Base-by-base conservation (phyloP, 1,139 yeast species). In the Geotrichum citri-aurantii region DNA sequence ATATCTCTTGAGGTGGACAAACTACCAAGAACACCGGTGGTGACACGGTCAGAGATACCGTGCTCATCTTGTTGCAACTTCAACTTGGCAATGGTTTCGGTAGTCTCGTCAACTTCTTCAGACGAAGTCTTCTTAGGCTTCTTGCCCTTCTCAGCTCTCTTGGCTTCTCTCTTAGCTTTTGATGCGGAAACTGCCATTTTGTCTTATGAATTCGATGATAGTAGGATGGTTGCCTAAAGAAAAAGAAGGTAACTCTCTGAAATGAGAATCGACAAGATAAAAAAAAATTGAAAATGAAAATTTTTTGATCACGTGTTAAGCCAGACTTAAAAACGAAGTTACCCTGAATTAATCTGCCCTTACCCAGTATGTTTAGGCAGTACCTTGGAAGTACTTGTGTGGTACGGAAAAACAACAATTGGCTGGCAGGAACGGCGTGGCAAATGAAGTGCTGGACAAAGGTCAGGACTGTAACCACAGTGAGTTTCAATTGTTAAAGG, bases 31-130 rank as follows among this genome's bases (percentile, higher is more conserved):
- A 95, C 99, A 80, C 99, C 99, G 50, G 99, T 93, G 67, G 95
- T 88, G 65, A 93, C 99, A 80, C 99, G 89, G 75, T 93, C 99
- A 51, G 97, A 89, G 61, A 93, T 73, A 68, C 98, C 98, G 69
- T 91, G 86, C 71, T 88, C 86, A 75, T 93, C 98, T 71, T 88
- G 86, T 77, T 93, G 99, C 71, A 92, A 78, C 75, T 92, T 92
- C 77, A 93, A 81, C 75, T 89, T 86, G 64, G 86, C 89, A 71
- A 93, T 84, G 73, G 85, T 89, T 64, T 86, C 82, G 55, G 90
- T 86, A 50, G 87, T 83, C 53, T 66, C 71, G 40, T 65, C 68
- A 61, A 80, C 82, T 54, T 83, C 91, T 57, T 77, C 84, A 50
- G 65, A 73, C 37, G 69, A 65, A 55, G 68, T 72, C 49, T 66